A percentile compares a stretch with the other conserved stretches of the same genome.
phyloP scores from a whole-genome alignment of 768 basidiomycete species.

The Suillus sp. region DNA sequence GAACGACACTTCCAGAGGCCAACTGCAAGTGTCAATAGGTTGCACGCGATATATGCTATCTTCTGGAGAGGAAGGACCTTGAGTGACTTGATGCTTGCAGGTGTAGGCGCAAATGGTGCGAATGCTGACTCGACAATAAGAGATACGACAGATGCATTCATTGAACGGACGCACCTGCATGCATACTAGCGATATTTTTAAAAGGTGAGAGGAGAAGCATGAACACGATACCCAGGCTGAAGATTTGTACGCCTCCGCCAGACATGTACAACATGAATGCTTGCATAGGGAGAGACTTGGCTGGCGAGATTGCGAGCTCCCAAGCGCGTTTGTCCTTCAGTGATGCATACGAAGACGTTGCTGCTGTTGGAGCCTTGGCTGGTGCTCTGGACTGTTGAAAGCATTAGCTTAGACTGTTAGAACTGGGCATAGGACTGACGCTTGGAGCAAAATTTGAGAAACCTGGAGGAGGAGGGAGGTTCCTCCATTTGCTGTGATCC shows the following conservation, averaged over 20 bases:
- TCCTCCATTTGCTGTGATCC: constrained; percentile 52
- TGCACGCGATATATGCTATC: constrained; percentile 68
- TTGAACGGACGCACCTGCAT: constrained; percentile 58
- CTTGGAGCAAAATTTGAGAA: constrained; percentile 50
- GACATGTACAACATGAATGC: constrained; percentile 99
- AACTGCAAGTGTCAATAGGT: constrained; percentile 74
- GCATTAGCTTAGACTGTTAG: background rate
- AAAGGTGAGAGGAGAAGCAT: constrained; percentile 89
- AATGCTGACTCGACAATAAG: constrained; percentile 50
- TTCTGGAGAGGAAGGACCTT: constrained; percentile 71
- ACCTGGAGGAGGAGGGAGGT: constrained; percentile 68
- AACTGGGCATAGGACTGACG: constrained; percentile 16
- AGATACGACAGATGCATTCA: background rate
- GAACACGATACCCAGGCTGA: constrained; percentile 95
- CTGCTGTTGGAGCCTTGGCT: constrained; percentile 36
- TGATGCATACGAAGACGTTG: constrained; percentile 55
- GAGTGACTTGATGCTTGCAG: constrained; percentile 46
- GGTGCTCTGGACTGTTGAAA: constrained; percentile 45
- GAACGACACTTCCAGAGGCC: constrained; percentile 92
- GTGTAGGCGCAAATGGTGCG: constrained; percentile 60
- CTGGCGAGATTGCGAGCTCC: constrained; percentile 82
- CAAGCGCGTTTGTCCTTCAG: constrained; percentile 82
- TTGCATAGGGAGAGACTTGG: constrained; percentile 94
- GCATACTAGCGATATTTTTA: constrained; percentile 79
- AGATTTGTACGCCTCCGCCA: constrained; percentile 92